Evolutionary conservation across 768 basidiomycete genomes (phyloP).

Genomic region (Crepidotus variabilis): DNA sequence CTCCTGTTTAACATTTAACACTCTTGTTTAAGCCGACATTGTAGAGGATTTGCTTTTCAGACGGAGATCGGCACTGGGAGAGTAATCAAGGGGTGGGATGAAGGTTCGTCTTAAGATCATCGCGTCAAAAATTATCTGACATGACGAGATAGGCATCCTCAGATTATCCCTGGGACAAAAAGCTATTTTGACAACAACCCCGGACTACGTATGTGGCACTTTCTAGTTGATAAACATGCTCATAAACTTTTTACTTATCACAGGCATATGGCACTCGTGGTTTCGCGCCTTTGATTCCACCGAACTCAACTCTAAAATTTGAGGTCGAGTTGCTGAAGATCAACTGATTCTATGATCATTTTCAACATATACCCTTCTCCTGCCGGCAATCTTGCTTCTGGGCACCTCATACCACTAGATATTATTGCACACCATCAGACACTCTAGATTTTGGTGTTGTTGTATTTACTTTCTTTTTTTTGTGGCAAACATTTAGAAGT

Average conservation of each 20-base stretch:
- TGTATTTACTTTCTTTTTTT: no score
- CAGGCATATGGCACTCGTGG: conserved; percentile 75
- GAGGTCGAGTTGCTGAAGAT: conserved; percentile 83
- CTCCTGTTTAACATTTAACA: neutral
- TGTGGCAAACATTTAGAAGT: no score
- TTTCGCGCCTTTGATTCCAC: conserved; percentile 76
- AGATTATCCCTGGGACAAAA: conserved; percentile 56
- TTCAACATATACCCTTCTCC: neutral
- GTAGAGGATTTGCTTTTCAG: conserved; percentile 55
- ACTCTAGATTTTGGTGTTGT: no score
- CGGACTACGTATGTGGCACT: conserved; percentile 66
- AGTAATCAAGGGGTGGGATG: conserved; percentile 91
- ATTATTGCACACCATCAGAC: no score
- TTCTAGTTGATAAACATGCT: neutral
- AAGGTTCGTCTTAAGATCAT: conserved; percentile 46
- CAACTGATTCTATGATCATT: conserved; percentile 25
- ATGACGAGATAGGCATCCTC: conserved; percentile 54
- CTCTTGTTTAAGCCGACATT: neutral
- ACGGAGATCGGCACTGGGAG: conserved; percentile 76
- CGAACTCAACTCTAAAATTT: conserved; percentile 71
- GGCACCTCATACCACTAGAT: neutral
- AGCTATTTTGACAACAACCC: conserved; percentile 57
- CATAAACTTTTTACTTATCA: neutral
- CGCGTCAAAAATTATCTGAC: conserved; percentile 8
- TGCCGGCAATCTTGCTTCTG: neutral